Conservation (phyloP, 129 eudicot species). For the Saposhnikovia divaricata region DNA sequence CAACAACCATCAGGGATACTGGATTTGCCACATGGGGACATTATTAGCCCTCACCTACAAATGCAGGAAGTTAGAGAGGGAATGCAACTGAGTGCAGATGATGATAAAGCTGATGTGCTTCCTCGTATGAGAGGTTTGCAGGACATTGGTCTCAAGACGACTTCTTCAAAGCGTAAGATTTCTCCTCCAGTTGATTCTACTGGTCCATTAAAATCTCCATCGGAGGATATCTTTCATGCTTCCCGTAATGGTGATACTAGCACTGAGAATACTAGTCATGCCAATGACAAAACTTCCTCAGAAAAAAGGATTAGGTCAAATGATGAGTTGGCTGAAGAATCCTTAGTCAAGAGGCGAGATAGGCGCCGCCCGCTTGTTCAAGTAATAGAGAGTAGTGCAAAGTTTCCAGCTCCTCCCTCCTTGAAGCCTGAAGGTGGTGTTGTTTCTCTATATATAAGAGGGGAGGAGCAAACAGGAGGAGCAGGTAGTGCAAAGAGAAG, state of each 20-base stretch:
- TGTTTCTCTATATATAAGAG: constrained; percentile 17
- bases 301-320: constrained; percentile 40
- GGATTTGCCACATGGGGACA: constrained; percentile 26
- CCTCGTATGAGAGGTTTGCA: constrained; percentile 66
- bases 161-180: constrained; percentile 29
- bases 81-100: constrained; percentile 30
- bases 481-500: constrained; percentile 28
- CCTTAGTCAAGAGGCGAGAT: constrained; percentile 43
- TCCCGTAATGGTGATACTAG: constrained; percentile 16
- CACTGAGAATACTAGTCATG: constrained; percentile 24
- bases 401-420: constrained; percentile 18
- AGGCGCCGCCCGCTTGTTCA: constrained; percentile 53
- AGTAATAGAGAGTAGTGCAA: constrained; percentile 40
- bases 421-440: constrained; percentile 33
- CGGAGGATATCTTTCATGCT: constrained; percentile 14
- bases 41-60: constrained; percentile 24
- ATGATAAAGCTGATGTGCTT: constrained; percentile 35
- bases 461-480: constrained; percentile 35
- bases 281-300: constrained; percentile 19
- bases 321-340: constrained; percentile 33
- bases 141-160: constrained; percentile 47
- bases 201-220: constrained; percentile 17
- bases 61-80: constrained; percentile 30
- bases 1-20: constrained; percentile 16
- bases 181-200: constrained; percentile 23